phyloP scores from a whole-genome alignment of 768 basidiomycete species.

The Tephrocybe sp. region DNA sequence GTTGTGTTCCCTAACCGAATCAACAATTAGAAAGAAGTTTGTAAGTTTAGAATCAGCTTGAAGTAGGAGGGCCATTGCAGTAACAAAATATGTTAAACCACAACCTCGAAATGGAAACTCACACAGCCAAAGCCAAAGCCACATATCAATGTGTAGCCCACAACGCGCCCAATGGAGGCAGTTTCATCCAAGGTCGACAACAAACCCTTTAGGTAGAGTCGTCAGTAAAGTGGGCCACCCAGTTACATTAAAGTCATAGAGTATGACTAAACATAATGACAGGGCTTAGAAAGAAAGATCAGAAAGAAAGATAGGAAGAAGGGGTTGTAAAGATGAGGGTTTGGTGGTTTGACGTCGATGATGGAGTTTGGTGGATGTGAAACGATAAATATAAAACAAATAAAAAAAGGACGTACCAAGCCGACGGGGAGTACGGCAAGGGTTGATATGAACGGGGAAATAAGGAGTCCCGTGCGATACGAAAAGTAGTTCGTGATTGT shows the following conservation, averaged over 20 bases:
- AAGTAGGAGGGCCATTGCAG: neutral
- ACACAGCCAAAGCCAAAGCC: conserved; percentile 25
- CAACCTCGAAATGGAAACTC: conserved; percentile 4
- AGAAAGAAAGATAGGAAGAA: too few species aligned
- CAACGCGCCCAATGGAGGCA: conserved; percentile 18
- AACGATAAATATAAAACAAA: neutral
- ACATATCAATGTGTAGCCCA: conserved; percentile 21
- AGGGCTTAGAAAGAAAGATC: neutral
- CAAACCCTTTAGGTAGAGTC: conserved; percentile 14
- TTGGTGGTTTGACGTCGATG: neutral
- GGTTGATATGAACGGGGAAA: conserved; percentile 11
- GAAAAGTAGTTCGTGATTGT: conserved; percentile 15
- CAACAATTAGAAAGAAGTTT: neutral
- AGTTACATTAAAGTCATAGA: neutral
- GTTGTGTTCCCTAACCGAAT: conserved; percentile 18
- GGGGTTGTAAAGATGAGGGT: neutral
- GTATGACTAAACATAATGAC: neutral
- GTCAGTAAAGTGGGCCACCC: neutral
- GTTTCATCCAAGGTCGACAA: conserved; percentile 23
- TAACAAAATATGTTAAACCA: too few species aligned
- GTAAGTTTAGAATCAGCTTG: neutral
- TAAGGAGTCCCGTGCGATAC: conserved; percentile 14
- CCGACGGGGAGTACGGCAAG: conserved; percentile 19
- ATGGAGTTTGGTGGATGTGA: neutral
- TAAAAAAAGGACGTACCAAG: conserved; percentile 14